Conservation (phyloP, 129 eudicot genomes). For the Lactuca sativa region DNA sequence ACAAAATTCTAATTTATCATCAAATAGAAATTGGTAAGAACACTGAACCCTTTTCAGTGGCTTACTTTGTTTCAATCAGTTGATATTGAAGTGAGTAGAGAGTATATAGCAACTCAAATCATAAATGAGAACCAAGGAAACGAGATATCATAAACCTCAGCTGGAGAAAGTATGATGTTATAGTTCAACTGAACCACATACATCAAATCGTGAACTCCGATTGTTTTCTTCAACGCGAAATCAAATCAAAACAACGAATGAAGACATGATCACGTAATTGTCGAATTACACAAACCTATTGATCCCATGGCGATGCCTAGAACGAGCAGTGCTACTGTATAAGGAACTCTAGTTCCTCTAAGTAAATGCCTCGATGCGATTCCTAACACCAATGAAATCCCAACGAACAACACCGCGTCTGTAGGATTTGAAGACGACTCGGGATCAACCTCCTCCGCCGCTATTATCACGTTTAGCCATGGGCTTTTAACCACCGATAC, state of each 20-base stretch:
- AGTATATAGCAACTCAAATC: background rate
- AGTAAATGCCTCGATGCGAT: constrained; percentile 77
- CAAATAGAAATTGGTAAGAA: constrained; percentile 1
- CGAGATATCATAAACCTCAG: background rate
- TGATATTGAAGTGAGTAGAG: background rate
- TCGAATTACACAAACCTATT: constrained; percentile 42
- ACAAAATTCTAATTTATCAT: background rate
- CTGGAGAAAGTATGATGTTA: background rate
- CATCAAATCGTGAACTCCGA: background rate
- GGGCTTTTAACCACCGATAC: constrained; percentile 31
- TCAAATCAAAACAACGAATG: constrained; percentile 5
- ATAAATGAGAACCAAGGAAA: background rate
- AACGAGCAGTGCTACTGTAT: constrained; percentile 84
- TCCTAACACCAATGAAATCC: constrained; percentile 69
- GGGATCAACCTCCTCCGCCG: constrained; percentile 35
- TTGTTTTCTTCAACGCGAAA: background rate
- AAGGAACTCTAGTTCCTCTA: constrained; percentile 89
- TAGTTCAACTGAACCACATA: background rate
- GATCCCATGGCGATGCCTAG: constrained; percentile 87
- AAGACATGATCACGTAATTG: constrained; percentile 1
- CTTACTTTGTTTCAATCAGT: background rate
- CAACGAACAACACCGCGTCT: constrained; percentile 82
- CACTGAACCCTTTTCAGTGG: background rate
- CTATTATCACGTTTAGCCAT: constrained; percentile 26
- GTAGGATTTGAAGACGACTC: constrained; percentile 39